Base-by-base conservation (phyloP, 2,329 filamentous ascomycete species). In the Drechslera avenae region DNA sequence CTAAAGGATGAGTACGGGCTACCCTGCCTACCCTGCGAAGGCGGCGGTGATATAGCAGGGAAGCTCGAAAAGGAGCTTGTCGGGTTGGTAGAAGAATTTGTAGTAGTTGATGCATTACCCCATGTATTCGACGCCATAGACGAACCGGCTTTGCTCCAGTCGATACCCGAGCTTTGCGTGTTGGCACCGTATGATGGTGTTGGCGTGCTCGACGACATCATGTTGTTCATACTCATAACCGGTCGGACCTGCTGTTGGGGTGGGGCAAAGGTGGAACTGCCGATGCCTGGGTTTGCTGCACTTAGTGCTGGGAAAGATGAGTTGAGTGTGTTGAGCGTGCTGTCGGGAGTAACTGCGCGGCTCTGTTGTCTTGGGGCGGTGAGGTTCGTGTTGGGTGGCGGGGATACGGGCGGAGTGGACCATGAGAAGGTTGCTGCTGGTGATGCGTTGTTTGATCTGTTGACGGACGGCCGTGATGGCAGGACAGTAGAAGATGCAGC, bases 11-110 rank as follows among this genome's bases (percentile, higher is more conserved):
- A 69, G 30, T 71, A 74, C 4, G 68, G 67, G 41, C 59, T 66
- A 14, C 58, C 61, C 19, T 68, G 57, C 17, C 59, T 57, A 13
- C 56, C 23, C 14, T 64, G 63, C 16, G 60, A 46, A 4, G 57
- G 59, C 14, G 53, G 81, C 67, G 13, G 79, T 73, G 82, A 82
- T 83, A 72, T 83, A 78, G 49, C 84, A 79, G 48, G 83, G 53
- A 72, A 75, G 13, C 78, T 76, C 0, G 78, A 73, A 5, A 66
- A 53, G 4, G 53, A 51, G 42, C 52, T 58, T 35, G 64, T 32
- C 9, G 10, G 26, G 31, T 46, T 52, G 21, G 30, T 36, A 19
- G 39, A 3, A 9, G 26, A 4, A 10, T 28, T 42, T 30, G 37
- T 9, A 35, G 47, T 56, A 18, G 52, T 61, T 1, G 63, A 57